phyloP scores from a whole-genome alignment of 108 stramenopile genomes.

The Pseudonitzschia delicatissima region DNA sequence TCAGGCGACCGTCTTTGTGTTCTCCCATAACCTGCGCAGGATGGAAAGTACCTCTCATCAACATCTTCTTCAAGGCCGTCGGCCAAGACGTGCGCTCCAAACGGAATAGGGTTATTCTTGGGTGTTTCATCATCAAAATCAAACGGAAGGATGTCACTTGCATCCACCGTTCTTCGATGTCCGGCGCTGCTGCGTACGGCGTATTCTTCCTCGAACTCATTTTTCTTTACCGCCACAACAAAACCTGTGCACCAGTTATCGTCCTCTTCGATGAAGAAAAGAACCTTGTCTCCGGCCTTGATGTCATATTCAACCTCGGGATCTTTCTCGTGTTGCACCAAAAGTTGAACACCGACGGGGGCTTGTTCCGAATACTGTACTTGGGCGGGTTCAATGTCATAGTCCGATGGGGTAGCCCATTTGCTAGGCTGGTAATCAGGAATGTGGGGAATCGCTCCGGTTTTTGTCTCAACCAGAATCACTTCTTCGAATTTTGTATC shows the following conservation, averaged over 20 bases:
- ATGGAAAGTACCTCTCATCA: background rate
- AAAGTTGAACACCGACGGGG: background rate
- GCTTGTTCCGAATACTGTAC: constrained; percentile 1
- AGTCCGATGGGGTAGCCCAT: constrained; percentile 12
- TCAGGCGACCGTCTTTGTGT: no score
- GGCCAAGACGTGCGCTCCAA: background rate
- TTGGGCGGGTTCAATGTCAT: background rate
- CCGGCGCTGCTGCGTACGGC: background rate
- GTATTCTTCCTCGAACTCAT: background rate
- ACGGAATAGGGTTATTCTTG: background rate
- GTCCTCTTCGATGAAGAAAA: background rate
- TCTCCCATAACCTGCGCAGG: background rate
- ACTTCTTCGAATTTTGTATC: background rate
- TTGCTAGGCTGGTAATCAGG: constrained; percentile 14
- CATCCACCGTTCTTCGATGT: background rate
- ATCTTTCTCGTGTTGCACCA: background rate
- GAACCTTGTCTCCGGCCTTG: background rate
- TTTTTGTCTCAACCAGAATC: constrained; percentile 2
- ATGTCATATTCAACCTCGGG: background rate
- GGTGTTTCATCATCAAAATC: background rate
- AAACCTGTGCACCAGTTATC: background rate
- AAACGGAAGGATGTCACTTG: background rate
- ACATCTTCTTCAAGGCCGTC: background rate
- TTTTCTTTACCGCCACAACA: background rate
- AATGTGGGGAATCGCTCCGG: constrained; percentile 5